Percentiles rank a stretch among this genome's conserved stretches.
Conservation (phyloP, 1,139 yeast genomes). For the Debaryomycetaceae sp. region DNA sequence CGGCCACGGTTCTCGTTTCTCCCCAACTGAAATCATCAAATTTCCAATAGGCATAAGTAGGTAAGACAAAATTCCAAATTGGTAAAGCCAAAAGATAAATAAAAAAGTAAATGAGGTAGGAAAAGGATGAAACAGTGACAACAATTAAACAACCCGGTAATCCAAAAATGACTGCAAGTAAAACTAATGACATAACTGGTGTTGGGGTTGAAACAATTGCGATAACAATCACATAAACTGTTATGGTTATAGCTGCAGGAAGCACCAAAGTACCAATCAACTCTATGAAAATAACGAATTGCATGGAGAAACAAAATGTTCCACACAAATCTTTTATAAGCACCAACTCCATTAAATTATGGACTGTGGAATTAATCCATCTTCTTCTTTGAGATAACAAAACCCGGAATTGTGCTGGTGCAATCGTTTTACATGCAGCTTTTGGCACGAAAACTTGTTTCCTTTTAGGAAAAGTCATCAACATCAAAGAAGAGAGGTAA, state of each 20-base stretch:
- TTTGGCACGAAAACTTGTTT: slow-evolving; percentile 91
- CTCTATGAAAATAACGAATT: slow-evolving; percentile 85
- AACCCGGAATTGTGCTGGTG: slow-evolving; percentile 78
- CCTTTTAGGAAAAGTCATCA: slow-evolving; percentile 88
- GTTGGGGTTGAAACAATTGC: slow-evolving; percentile 82
- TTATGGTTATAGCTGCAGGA: slow-evolving; percentile 89
- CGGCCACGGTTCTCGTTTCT: slow-evolving; percentile 84
- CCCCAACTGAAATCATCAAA: slow-evolving; percentile 99
- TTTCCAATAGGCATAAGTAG: slow-evolving; percentile 90
- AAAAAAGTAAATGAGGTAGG: slow-evolving; percentile 78
- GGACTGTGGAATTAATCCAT: slow-evolving; percentile 98
- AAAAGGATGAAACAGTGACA: slow-evolving; percentile 77
- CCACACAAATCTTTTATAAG: slow-evolving; percentile 92
- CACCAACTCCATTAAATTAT: slow-evolving; percentile 87
- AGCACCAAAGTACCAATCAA: slow-evolving; percentile 86
- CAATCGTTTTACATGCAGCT: slow-evolving; percentile 93
- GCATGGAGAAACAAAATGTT: slow-evolving; percentile 96
- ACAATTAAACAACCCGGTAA: slow-evolving; percentile 85
- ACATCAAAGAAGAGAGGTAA: slow-evolving; percentile 82
- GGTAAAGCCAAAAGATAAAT: slow-evolving; percentile 83
- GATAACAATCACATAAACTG: slow-evolving; percentile 73
- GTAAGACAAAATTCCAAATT: slow-evolving; percentile 91
- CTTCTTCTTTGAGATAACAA: slow-evolving; percentile 93
- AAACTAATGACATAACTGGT: slow-evolving; percentile 73
- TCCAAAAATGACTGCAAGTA: slow-evolving; percentile 82